phyloP scores from a whole-genome alignment of 2,329 filamentous ascomycete genomes.

The Aureobasidium sp. region DNA sequence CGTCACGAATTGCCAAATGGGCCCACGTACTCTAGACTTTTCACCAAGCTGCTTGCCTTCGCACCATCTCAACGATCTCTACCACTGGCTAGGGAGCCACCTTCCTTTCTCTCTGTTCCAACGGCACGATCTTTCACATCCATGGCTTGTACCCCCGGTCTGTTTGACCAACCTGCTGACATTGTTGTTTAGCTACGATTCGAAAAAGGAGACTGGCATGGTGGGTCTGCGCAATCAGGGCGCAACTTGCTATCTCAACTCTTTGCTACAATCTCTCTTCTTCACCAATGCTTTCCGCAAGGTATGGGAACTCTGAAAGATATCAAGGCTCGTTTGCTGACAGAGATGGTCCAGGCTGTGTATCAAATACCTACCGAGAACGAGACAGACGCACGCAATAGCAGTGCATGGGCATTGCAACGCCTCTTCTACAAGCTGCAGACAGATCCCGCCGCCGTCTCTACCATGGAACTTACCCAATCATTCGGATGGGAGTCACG shows the following conservation, averaged over 20 bases:
- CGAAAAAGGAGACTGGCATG: conserved; percentile 97
- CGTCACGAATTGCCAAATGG: background rate
- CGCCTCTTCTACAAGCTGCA: conserved; percentile 92
- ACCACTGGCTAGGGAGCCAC: background rate
- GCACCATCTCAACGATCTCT: background rate
- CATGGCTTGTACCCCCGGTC: background rate
- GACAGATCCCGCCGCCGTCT: conserved; percentile 73
- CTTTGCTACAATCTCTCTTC: conserved; percentile 41
- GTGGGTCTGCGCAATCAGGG: conserved; percentile 96
- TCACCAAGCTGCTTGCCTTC: background rate
- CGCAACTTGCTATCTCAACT: conserved; percentile 55
- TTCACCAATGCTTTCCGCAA: conserved; percentile 81
- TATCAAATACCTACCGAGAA: conserved; percentile 93
- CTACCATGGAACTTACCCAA: conserved; percentile 86
- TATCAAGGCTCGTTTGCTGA: background rate
- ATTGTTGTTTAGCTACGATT: conserved; percentile 59
- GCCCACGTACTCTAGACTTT: background rate
- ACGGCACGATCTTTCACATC: background rate
- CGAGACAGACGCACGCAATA: conserved; percentile 75
- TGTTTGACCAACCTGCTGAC: background rate
- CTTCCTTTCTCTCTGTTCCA: background rate
- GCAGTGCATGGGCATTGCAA: conserved; percentile 80
- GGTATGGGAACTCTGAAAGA: conserved; percentile 39
- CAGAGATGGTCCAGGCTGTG: conserved; percentile 57
- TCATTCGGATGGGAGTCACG: conserved; percentile 98